Evolutionary conservation across 352 stramenopile genomes (phyloP), one percentile per base, ranked within the genome.

Genomic region (Globisporangium solare): DNA sequence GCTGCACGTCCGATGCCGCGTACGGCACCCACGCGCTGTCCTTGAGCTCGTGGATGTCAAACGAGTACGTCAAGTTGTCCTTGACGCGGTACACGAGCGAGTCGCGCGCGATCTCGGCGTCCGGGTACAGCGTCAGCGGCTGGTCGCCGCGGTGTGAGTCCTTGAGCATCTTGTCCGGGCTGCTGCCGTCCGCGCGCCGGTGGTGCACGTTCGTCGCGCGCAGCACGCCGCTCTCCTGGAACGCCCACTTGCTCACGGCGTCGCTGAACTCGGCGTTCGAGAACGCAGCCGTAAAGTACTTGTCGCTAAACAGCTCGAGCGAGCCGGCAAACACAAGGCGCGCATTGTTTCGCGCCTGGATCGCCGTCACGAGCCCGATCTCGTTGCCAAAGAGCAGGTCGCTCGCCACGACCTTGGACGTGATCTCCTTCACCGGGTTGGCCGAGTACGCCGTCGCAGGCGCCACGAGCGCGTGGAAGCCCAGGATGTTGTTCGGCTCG

Each of bases 61-160:
- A 77, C 35, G 81, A 92, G 70, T 96, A 98, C 46, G 85, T 95
- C 14, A 98, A 63, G 61, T 97, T 94, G 72, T 97, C 92, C 68
- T 96, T 97, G 55, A 97, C 74, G 47, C 92, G 89, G 70, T 97
- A 98, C 47, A 97, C 91, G 37, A 97, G 82, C 42, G 54, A 60
- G 40, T 65, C 59, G 41, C 59, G 59, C 41, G 59, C 59, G 42
- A 79, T 79, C 59, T 79, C 70, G 27, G 86, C 85, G 54, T 97
- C 89, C 18, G 89, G 88, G 68, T 96, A 97, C 14, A 97, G 71
- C 48, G 89, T 97, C 40, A 91, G 79, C 12, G 92, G 88, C 60
- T 96, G 75, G 65, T 97, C 89, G 8, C 74, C 72, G 47, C 88
- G 78, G 52, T 92, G 72, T 18, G 88, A 81, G 59, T 96, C 79